Evolutionary conservation across 176 grass and related monocot genomes (phyloP).

Genomic region (Dendrocalamus sinicus): DNA sequence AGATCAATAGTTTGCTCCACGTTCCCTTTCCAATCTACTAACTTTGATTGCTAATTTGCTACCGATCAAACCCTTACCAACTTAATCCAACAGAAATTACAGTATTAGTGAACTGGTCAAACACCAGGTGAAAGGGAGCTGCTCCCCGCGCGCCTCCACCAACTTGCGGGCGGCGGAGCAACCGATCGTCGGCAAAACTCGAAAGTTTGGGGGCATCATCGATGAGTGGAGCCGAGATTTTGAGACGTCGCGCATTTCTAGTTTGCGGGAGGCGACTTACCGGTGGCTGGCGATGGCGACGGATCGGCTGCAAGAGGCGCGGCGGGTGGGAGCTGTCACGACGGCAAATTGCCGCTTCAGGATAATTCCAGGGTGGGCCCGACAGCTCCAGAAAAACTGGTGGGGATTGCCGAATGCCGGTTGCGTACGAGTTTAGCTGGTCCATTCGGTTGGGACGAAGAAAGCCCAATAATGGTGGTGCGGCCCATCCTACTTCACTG

Average conservation of each 20-base stretch:
- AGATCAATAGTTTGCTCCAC: neutral
- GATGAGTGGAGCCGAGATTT: neutral
- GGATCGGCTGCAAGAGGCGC: neutral
- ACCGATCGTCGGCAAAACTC: neutral
- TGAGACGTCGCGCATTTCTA: neutral
- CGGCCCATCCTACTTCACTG: neutral
- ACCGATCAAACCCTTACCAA: neutral
- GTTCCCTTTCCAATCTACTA: neutral
- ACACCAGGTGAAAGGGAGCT: neutral
- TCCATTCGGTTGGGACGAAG: too few species aligned
- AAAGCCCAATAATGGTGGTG: neutral
- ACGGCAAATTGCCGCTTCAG: neutral
- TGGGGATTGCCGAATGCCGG: neutral
- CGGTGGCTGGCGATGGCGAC: neutral
- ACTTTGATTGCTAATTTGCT: neutral
- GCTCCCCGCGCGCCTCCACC: neutral
- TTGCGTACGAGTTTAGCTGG: neutral
- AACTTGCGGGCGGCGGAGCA: neutral
- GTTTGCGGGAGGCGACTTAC: neutral
- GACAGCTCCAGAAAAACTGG: neutral
- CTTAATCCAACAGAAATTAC: neutral
- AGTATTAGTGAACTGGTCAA: neutral
- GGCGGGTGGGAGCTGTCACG: neutral
- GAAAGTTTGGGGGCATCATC: neutral
- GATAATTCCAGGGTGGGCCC: neutral